phyloP scores from a whole-genome alignment of 805 yeast genomes.

The Candida palmyrensis region DNA sequence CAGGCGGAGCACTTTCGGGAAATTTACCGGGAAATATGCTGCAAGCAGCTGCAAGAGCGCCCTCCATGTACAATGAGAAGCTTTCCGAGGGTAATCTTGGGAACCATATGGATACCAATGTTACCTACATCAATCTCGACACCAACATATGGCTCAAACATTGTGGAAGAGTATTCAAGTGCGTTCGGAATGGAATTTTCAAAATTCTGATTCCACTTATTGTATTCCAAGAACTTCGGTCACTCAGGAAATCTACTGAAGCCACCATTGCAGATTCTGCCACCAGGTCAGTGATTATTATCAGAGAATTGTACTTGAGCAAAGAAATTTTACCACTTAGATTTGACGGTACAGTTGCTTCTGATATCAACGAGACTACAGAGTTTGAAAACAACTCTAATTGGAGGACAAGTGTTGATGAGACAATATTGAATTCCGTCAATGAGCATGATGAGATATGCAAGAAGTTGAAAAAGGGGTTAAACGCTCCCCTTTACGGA shows the following conservation, averaged over 20 bases:
- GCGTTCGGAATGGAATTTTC: slow-evolving; percentile 55
- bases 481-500: slow-evolving; percentile 17
- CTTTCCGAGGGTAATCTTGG: slow-evolving; percentile 47
- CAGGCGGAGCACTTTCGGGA: not conserved
- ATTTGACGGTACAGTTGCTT: slow-evolving; percentile 65
- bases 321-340: slow-evolving; percentile 54
- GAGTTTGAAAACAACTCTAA: slow-evolving; percentile 70
- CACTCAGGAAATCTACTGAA: slow-evolving; percentile 65
- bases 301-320: slow-evolving; percentile 59
- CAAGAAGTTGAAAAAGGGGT: slow-evolving; percentile 36
- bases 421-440: slow-evolving; percentile 52
- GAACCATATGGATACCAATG: slow-evolving; percentile 49
- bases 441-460: slow-evolving; percentile 38
- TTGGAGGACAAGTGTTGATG: slow-evolving; percentile 73
- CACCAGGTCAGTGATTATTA: slow-evolving; percentile 70
- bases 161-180: slow-evolving; percentile 70
- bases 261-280: slow-evolving; percentile 75
- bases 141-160: slow-evolving; percentile 80
- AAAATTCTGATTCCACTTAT: slow-evolving; percentile 64
- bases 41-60: not conserved
- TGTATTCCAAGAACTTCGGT: slow-evolving; percentile 72
- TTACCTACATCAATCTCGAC: slow-evolving; percentile 61
- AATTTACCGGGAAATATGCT: not conserved
- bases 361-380: slow-evolving; percentile 63
- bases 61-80: slow-evolving; percentile 5